Evolutionary conservation across 2,329 filamentous ascomycete species (phyloP).

Genomic region (Nemania sp.): DNA sequence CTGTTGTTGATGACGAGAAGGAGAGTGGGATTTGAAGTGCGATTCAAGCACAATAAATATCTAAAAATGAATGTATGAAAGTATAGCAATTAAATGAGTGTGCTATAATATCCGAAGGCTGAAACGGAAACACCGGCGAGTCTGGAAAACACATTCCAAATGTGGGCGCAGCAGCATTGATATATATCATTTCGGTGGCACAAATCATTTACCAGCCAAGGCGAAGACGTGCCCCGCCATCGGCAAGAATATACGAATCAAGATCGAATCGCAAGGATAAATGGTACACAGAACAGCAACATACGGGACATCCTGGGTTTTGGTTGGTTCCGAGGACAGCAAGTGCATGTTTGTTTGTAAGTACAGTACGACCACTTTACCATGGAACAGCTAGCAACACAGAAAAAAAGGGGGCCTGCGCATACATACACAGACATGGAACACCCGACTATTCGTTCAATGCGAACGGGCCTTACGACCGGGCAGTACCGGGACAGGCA

Average conservation of each 20-base stretch:
- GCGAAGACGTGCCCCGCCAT: not conserved
- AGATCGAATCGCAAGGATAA: not conserved
- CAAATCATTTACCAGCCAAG: not conserved
- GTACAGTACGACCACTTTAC: too few species aligned
- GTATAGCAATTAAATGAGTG: not conserved
- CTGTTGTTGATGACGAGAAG: not conserved
- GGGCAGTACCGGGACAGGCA: too few species aligned
- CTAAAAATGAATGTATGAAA: not conserved
- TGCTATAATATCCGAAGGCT: not conserved
- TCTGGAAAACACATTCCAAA: not conserved
- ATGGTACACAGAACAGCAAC: not conserved
- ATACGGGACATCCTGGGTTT: constrained; percentile 1
- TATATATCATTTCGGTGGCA: constrained; percentile 5
- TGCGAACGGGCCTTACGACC: too few species aligned
- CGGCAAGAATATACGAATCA: not conserved
- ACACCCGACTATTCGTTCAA: too few species aligned
- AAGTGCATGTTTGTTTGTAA: not conserved
- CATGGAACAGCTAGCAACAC: not conserved
- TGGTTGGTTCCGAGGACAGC: constrained; percentile 16
- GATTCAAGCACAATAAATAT: too few species aligned
- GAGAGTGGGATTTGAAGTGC: not conserved
- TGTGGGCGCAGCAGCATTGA: not conserved
- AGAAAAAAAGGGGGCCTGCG: too few species aligned
- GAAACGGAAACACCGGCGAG: not conserved
- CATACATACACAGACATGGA: too few species aligned